A percentile compares a stretch with the other conserved stretches of the same genome.
These are phyloP conservation scores for Puccinia horiana DNA, from an alignment of 1,284 basidiomycete genomes.

Conservation along the genomic window DNA sequence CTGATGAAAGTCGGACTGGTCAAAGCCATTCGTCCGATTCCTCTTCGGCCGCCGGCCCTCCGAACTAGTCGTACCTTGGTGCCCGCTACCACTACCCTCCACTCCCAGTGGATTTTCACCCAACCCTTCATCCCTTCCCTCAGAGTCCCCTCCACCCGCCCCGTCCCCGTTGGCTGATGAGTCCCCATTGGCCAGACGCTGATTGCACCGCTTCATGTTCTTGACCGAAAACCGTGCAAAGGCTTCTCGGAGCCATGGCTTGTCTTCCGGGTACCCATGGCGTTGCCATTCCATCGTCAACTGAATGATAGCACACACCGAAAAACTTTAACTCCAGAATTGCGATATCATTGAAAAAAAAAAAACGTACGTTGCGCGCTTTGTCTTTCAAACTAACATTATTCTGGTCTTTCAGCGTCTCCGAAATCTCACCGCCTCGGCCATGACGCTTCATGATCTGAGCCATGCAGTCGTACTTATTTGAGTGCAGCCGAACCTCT, in stretches of 20 bases:
- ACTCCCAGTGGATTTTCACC: background rate
- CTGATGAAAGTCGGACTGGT: too few species aligned
- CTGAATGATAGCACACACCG: background rate
- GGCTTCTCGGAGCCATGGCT: slow-evolving; percentile 44
- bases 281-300: slow-evolving; percentile 46
- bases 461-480: slow-evolving; percentile 50
- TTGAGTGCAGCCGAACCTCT: slow-evolving; percentile 42
- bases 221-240: slow-evolving; percentile 43
- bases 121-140: background rate
- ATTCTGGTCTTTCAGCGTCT: slow-evolving; percentile 39
- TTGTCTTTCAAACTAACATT: slow-evolving; percentile 49
- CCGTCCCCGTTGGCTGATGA: background rate
- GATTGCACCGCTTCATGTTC: slow-evolving; percentile 4
- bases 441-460: slow-evolving; percentile 49
- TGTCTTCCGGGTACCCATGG: slow-evolving; percentile 48
- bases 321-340: background rate
- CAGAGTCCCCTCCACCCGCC: background rate
- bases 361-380: slow-evolving; percentile 26
- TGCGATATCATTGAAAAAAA: background rate
- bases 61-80: background rate
- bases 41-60: background rate
- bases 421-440: slow-evolving; percentile 28
- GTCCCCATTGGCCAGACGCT: background rate
- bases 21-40: background rate
- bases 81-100: background rate